These are phyloP conservation scores for Scheffersomyces coipomensis DNA, from an alignment of 805 yeast species.

Conservation along the genomic window DNA sequence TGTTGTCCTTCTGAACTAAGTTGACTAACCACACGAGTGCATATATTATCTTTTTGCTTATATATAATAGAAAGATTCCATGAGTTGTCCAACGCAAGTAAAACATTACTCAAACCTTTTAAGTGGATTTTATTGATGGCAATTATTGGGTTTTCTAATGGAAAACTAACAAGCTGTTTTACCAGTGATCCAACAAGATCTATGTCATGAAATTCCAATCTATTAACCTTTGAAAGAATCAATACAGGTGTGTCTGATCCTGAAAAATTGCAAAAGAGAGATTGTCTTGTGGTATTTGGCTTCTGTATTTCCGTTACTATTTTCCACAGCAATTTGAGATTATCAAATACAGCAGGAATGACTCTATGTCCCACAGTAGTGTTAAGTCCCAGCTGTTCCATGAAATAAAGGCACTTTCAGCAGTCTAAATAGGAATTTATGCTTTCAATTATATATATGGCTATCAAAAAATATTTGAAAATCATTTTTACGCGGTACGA, in stretches of 20 bases:
- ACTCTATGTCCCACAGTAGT: too few species aligned
- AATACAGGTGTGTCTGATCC: slow-evolving; percentile 5
- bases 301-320: slow-evolving; percentile 16
- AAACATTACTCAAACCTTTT: background rate
- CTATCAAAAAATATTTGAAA: too few species aligned
- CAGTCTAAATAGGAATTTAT: too few species aligned
- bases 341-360: too few species aligned
- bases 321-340: too few species aligned
- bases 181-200: background rate
- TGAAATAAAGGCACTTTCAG: too few species aligned
- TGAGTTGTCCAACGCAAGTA: background rate
- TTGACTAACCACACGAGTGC: slow-evolving; percentile 3
- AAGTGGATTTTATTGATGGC: background rate
- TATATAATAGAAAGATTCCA: background rate
- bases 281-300: slow-evolving; percentile 12
- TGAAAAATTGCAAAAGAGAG: slow-evolving; percentile 11
- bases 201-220: slow-evolving; percentile 12
- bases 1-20: slow-evolving; percentile 17
- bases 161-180: background rate
- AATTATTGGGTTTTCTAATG: background rate
- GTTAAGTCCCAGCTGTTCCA: too few species aligned
- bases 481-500: too few species aligned
- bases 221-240: slow-evolving; percentile 10
- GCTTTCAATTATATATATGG: too few species aligned
- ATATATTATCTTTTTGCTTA: background rate